A percentile compares a stretch with the other conserved stretches of the same genome.
Conservation (phyloP, 352 stramenopile species). For the Thalassiosira ordinaria region DNA sequence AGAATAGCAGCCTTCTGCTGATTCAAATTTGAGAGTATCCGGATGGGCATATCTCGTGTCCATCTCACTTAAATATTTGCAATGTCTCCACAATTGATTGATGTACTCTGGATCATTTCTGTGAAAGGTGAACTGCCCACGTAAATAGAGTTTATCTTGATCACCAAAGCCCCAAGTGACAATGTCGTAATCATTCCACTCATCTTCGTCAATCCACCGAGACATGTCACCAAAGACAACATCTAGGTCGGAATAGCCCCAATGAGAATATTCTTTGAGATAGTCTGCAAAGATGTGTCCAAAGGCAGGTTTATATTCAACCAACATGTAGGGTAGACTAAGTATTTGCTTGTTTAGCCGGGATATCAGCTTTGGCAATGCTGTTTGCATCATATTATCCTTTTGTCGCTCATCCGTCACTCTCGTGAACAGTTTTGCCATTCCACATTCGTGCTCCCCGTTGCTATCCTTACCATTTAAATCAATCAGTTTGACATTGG, state of each 20-base stretch:
- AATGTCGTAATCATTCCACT: constrained; percentile 84
- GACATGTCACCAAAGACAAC: constrained; percentile 87
- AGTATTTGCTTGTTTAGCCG: constrained; percentile 62
- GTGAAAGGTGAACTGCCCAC: constrained; percentile 88
- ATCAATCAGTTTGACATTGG: constrained; percentile 84
- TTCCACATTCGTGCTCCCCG: constrained; percentile 15
- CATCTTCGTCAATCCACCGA: constrained; percentile 81
- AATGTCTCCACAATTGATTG: constrained; percentile 84
- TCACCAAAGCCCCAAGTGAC: constrained; percentile 87
- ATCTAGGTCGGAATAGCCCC: constrained; percentile 88
- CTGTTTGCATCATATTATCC: constrained; percentile 47
- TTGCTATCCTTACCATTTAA: constrained; percentile 44
- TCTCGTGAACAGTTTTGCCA: constrained; percentile 46
- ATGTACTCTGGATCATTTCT: constrained; percentile 75
- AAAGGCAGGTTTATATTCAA: constrained; percentile 88
- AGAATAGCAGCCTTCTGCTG: constrained; percentile 87
- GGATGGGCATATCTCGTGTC: constrained; percentile 69
- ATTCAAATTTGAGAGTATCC: constrained; percentile 75
- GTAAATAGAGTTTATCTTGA: constrained; percentile 84
- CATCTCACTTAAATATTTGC: constrained; percentile 82
- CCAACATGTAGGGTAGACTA: constrained; percentile 84
- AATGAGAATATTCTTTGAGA: constrained; percentile 83
- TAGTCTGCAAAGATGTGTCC: constrained; percentile 86
- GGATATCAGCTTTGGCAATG: constrained; percentile 41
- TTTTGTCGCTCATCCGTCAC: constrained; percentile 53